These are phyloP conservation scores for Sporothrix globosa DNA, from an alignment of 2,329 filamentous ascomycete genomes.

Conservation along the genomic window DNA sequence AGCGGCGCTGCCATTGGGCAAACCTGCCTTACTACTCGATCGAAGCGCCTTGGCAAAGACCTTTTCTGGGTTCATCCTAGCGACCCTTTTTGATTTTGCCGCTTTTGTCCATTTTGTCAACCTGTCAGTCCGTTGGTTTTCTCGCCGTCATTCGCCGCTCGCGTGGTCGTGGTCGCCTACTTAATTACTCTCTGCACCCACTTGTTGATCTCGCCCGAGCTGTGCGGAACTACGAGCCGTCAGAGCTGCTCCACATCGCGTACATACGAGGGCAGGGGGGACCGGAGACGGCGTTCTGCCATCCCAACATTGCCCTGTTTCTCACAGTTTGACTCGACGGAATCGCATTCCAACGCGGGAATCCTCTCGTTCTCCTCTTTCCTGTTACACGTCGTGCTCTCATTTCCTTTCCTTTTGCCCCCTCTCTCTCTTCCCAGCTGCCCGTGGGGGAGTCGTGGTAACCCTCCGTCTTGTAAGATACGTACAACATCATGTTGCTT, in stretches of 20 bases:
- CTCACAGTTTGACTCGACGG: not conserved
- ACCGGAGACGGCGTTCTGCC: slow-evolving; percentile 6
- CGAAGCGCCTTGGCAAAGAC: not conserved
- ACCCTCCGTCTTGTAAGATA: not conserved
- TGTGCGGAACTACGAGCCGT: slow-evolving; percentile 28
- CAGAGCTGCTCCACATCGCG: slow-evolving; percentile 23
- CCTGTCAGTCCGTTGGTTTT: not conserved
- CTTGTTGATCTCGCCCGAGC: slow-evolving; percentile 15
- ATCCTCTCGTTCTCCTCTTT: not conserved
- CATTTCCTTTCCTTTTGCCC: not conserved
- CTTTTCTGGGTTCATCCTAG: not conserved
- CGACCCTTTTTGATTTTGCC: not conserved
- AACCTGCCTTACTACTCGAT: not conserved
- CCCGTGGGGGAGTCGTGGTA: slow-evolving; percentile 12
- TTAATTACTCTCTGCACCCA: not conserved
- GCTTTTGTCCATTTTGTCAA: not conserved
- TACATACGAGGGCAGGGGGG: slow-evolving; percentile 17
- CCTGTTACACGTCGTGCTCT: not conserved
- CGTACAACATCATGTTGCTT: not conserved
- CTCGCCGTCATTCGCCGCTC: not conserved
- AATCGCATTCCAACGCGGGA: slow-evolving; percentile 2
- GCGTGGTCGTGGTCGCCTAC: slow-evolving; percentile 15
- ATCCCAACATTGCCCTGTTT: not conserved
- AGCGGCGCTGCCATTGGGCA: not conserved
- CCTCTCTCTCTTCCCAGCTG: not conserved